Base-by-base conservation (phyloP, 192 early-diverging fungal genomes). In the Coemansia sp. region DNA sequence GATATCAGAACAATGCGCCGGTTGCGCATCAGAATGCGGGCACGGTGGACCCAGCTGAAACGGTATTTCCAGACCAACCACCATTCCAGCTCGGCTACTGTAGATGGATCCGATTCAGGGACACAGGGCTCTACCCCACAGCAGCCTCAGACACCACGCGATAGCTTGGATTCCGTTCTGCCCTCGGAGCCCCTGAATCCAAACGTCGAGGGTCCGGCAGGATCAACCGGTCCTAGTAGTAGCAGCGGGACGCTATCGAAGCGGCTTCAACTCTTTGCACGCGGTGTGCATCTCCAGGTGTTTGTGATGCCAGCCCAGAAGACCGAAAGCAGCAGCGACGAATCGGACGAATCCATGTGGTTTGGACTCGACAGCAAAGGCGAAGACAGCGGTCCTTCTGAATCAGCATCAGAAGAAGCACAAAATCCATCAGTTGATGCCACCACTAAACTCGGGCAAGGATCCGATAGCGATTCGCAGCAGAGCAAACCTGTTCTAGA, bases 1-100 rank as follows among this genome's bases (percentile, higher is more conserved):
- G 77, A 80, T 64, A 55, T 80, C 40, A 60, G 77, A 3, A 80
- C 77, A 17, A 80, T 80, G 77, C 63, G 77, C 17, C 42, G 77
- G 31, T 29, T 80, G 55, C 67, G 71, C 11, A 62, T 70, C 19
- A 53, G 62, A 19, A 20, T 70, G 28, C 63, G 70, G 5, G 15
- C 42, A 3, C 27, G 50, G 6, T 74, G 71, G 77, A 14, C 25
- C 3, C 44, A 31, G 48, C 31, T 74, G 36, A 59, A 60, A 15
- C 17, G 30, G 6, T 31, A 34, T 14, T 31, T 64, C 38, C 54
- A 38, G 14, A 19, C 54, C 14, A n/a, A n/a, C n/a, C 54, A 53
- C 4, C 52, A 50, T 54, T 36, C 50, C 2, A 31, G 17, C 10
- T 3, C 37, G 31, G 40, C 50, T 27, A 11, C 34, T 23, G n/a